Evolutionary conservation across 2,329 filamentous ascomycete genomes (phyloP).

Genomic region (Aspergillus sp.): DNA sequence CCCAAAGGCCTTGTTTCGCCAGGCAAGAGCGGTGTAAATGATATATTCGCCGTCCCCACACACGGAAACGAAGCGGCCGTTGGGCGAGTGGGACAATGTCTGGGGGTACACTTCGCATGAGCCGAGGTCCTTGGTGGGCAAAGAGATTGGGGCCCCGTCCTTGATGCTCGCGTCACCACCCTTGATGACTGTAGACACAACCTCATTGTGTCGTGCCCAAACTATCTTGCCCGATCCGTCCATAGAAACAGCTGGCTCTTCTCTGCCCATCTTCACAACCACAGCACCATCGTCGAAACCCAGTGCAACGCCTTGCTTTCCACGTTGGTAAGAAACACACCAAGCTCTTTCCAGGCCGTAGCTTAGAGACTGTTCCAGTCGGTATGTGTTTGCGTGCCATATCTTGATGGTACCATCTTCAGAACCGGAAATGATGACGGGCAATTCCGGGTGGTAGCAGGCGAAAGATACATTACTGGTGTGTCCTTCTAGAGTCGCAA

Average conservation of each 20-base stretch:
- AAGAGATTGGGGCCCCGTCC: slow-evolving; percentile 82
- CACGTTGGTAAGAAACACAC: slow-evolving; percentile 96
- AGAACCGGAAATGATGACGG: slow-evolving; percentile 95
- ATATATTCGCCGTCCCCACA: slow-evolving; percentile 99
- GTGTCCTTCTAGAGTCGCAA: slow-evolving; percentile 94
- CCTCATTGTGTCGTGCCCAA: slow-evolving; percentile 94
- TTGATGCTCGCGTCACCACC: slow-evolving; percentile 82
- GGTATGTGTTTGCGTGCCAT: slow-evolving; percentile 98
- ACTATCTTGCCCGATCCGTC: slow-evolving; percentile 94
- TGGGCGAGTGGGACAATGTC: slow-evolving; percentile 92
- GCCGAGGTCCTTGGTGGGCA: slow-evolving; percentile 92
- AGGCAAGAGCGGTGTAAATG: slow-evolving; percentile 94
- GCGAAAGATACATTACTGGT: slow-evolving; percentile 98
- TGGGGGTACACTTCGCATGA: slow-evolving; percentile 97
- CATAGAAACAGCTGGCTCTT: slow-evolving; percentile 98
- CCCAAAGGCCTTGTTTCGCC: slow-evolving; percentile 97
- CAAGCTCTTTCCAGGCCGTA: slow-evolving; percentile 95
- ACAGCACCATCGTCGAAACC: slow-evolving; percentile 98
- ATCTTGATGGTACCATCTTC: slow-evolving; percentile 98
- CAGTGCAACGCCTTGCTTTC: slow-evolving; percentile 90
- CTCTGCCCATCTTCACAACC: slow-evolving; percentile 94
- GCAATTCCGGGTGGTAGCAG: slow-evolving; percentile 95
- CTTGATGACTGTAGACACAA: slow-evolving; percentile 93
- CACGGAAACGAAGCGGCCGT: slow-evolving; percentile 84
- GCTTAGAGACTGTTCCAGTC: slow-evolving; percentile 92